phyloP scores from a whole-genome alignment of 2,329 filamentous ascomycete species.

The Cladosporium sp. region DNA sequence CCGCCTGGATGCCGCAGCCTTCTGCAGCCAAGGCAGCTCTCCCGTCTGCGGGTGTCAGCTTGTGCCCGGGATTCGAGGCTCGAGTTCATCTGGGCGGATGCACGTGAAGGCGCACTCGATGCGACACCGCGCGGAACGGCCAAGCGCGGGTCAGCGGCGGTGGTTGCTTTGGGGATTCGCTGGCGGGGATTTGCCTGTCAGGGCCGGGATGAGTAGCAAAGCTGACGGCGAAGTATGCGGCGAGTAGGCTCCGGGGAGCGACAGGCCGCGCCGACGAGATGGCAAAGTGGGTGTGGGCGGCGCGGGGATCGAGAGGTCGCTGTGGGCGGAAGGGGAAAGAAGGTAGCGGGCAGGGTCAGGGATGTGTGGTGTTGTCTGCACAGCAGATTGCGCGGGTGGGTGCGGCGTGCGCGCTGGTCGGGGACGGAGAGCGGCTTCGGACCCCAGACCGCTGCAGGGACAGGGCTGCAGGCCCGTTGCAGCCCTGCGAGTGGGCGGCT shows the following conservation, averaged over 20 bases:
- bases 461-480: constrained; percentile 1
- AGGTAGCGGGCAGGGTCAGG: background rate
- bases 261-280: background rate
- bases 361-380: background rate
- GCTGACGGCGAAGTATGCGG: background rate
- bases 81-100: constrained; percentile 4
- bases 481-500: constrained; percentile 9
- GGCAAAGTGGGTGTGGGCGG: too few species aligned
- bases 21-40: background rate
- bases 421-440: background rate
- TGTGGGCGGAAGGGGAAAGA: too few species aligned
- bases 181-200: background rate
- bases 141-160: constrained; percentile 1
- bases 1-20: background rate
- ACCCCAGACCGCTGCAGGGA: constrained; percentile 1
- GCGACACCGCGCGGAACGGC: background rate
- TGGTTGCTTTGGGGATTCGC: background rate
- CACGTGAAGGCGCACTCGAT: constrained; percentile 3
- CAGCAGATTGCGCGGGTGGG: background rate
- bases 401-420: too few species aligned
- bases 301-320: background rate
- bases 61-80: constrained; percentile 5
- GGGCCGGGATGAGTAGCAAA: background rate
- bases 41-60: constrained; percentile 8
- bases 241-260: constrained; percentile 3